Conservation (phyloP, 352 stramenopile genomes). For the Saprolegnia parasitica region DNA sequence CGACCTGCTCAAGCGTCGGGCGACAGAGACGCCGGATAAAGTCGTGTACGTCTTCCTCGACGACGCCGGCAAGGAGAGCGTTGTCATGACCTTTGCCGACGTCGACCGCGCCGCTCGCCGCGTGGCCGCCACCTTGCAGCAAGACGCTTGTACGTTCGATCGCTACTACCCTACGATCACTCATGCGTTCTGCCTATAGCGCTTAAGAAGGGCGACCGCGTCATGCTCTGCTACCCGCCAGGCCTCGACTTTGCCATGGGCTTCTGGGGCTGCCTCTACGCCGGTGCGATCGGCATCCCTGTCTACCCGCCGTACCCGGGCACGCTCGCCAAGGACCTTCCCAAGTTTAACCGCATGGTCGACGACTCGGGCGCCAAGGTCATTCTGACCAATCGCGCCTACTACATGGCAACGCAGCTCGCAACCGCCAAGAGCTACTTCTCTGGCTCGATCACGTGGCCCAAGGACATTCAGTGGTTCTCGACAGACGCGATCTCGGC, state of each 20-base stretch:
- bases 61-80: constrained; percentile 55
- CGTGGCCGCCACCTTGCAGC: constrained; percentile 61
- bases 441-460: constrained; percentile 54
- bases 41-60: constrained; percentile 83
- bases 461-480: constrained; percentile 61
- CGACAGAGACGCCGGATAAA: constrained; percentile 49
- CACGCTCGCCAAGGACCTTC: constrained; percentile 28
- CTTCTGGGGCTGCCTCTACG: constrained; percentile 28
- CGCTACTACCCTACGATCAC: background rate
- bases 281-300: constrained; percentile 23
- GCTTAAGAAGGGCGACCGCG: constrained; percentile 9
- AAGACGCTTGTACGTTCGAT: constrained; percentile 32
- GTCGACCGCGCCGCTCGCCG: constrained; percentile 57
- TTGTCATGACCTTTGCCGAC: constrained; percentile 71
- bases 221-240: constrained; percentile 27
- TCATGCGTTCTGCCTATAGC: background rate
- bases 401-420: constrained; percentile 75
- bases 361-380: constrained; percentile 26
- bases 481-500: constrained; percentile 58
- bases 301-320: constrained; percentile 27
- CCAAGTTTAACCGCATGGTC: constrained; percentile 31
- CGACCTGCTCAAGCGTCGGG: constrained; percentile 47
- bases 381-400: constrained; percentile 70
- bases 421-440: constrained; percentile 76
- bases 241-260: constrained; percentile 29